Conservation (phyloP, 1,284 basidiomycete genomes). For the Ustilago tritici region DNA sequence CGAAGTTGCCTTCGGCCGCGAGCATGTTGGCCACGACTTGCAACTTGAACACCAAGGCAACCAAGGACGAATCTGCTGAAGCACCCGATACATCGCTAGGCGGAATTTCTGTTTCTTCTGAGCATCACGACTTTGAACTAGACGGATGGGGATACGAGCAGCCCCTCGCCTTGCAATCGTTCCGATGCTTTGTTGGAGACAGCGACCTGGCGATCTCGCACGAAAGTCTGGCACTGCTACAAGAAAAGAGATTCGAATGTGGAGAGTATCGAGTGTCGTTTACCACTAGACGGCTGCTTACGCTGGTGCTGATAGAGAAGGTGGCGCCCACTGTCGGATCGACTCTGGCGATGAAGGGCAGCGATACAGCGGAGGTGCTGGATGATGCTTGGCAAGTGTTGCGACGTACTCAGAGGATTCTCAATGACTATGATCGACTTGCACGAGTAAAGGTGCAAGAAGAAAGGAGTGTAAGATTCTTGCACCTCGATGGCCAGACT, state of each 20-base stretch:
- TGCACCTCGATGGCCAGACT: slow-evolving; percentile 44
- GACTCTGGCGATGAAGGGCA: background rate
- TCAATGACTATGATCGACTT: slow-evolving; percentile 44
- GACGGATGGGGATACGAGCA: slow-evolving; percentile 53
- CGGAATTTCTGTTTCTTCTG: slow-evolving; percentile 24
- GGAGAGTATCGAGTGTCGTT: slow-evolving; percentile 29
- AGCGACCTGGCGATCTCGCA: slow-evolving; percentile 23
- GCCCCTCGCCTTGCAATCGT: slow-evolving; percentile 30
- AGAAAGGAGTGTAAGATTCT: slow-evolving; percentile 17
- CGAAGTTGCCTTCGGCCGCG: slow-evolving; percentile 20
- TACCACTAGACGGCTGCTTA: slow-evolving; percentile 36
- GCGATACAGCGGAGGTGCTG: background rate
- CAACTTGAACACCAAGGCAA: slow-evolving; percentile 1
- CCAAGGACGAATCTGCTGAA: slow-evolving; percentile 7
- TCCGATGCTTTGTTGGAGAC: slow-evolving; percentile 31
- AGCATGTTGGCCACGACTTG: slow-evolving; percentile 15
- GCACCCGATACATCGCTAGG: slow-evolving; percentile 27
- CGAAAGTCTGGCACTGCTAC: slow-evolving; percentile 21
- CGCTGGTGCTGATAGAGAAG: slow-evolving; percentile 35
- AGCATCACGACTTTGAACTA: slow-evolving; percentile 53
- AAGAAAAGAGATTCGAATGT: slow-evolving; percentile 13
- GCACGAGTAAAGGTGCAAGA: slow-evolving; percentile 3
- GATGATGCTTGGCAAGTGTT: slow-evolving; percentile 47
- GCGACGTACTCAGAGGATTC: slow-evolving; percentile 35
- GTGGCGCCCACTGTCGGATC: slow-evolving; percentile 8